These are phyloP conservation scores for Backusella psychrophila DNA, from an alignment of 192 early-diverging fungal genomes.

Conservation along the genomic window DNA sequence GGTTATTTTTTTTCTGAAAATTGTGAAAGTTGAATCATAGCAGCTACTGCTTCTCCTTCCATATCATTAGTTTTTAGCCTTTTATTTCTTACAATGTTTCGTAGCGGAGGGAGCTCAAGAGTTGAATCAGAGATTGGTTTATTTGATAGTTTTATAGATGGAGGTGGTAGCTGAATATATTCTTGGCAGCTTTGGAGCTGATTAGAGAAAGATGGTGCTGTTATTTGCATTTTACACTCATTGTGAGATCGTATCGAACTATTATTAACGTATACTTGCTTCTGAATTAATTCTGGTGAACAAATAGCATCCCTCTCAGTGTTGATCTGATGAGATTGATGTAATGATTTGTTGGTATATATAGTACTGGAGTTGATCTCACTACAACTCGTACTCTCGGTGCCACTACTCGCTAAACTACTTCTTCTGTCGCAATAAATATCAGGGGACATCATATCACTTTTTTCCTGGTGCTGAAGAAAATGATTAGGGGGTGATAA, in stretches of 20 bases:
- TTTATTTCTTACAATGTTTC: not conserved
- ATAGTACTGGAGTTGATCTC: not conserved
- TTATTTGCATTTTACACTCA: not conserved
- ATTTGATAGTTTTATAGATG: not conserved
- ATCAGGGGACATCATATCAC: not conserved
- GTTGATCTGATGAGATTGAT: not conserved
- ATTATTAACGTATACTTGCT: not conserved
- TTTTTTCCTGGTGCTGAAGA: not conserved
- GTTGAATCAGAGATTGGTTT: not conserved
- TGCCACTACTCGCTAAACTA: conserved; percentile 9
- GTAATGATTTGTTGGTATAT: not conserved
- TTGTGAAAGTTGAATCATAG: conserved; percentile 16
- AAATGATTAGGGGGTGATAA: not conserved
- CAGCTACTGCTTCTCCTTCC: not conserved
- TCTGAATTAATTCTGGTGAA: not conserved
- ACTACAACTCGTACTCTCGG: not conserved
- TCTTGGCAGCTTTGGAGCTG: not conserved
- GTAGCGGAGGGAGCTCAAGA: not conserved
- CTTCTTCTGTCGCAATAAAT: not conserved
- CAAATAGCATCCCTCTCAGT: not conserved
- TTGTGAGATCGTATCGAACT: not conserved
- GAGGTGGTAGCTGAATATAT: not conserved
- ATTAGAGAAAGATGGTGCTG: not conserved
- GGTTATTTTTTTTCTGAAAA: not conserved
- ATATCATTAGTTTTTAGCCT: not conserved